A percentile compares a stretch with the other conserved stretches of the same genome.
Evolutionary conservation across 352 stramenopile genomes (phyloP).

Genomic region (Phytopythium mirpurense): DNA sequence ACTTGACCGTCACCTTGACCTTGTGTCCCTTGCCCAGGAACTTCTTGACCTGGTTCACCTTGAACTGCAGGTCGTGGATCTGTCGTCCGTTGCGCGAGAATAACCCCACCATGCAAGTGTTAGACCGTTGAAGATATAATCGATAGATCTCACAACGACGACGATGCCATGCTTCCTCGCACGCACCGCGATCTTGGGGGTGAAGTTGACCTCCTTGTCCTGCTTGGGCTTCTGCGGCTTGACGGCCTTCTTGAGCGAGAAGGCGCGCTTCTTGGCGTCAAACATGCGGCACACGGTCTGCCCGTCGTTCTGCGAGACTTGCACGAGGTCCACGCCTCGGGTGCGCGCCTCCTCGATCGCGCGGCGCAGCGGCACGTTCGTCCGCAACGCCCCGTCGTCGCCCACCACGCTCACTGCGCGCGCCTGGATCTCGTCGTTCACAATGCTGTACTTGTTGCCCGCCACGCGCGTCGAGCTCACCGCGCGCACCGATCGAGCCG

Average conservation of each 20-base stretch:
- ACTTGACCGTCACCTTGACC: conserved; percentile 74
- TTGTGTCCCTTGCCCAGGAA: conserved; percentile 77
- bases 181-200: conserved; percentile 69
- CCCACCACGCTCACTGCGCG: conserved; percentile 46
- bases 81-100: conserved; percentile 10
- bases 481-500: conserved; percentile 7
- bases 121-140: too few relatives aligned
- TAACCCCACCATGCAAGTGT: too few relatives aligned
- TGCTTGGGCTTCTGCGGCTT: conserved; percentile 63
- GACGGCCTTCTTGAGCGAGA: conserved; percentile 56
- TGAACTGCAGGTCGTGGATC: conserved; percentile 65
- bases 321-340: conserved; percentile 64
- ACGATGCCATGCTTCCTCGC: too few relatives aligned
- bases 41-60: conserved; percentile 59
- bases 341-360: conserved; percentile 45
- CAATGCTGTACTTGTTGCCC: conserved; percentile 44
- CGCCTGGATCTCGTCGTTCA: conserved; percentile 61
- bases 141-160: too few relatives aligned
- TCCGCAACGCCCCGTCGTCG: conserved; percentile 42
- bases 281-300: conserved; percentile 58
- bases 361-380: conserved; percentile 41
- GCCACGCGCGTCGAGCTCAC: conserved; percentile 21
- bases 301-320: conserved; percentile 44
- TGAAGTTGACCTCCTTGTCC: conserved; percentile 69
- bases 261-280: conserved; percentile 70